These are phyloP conservation scores for Phialocephala subalpina DNA, from an alignment of 2,329 filamentous ascomycete genomes.

Conservation along the genomic window DNA sequence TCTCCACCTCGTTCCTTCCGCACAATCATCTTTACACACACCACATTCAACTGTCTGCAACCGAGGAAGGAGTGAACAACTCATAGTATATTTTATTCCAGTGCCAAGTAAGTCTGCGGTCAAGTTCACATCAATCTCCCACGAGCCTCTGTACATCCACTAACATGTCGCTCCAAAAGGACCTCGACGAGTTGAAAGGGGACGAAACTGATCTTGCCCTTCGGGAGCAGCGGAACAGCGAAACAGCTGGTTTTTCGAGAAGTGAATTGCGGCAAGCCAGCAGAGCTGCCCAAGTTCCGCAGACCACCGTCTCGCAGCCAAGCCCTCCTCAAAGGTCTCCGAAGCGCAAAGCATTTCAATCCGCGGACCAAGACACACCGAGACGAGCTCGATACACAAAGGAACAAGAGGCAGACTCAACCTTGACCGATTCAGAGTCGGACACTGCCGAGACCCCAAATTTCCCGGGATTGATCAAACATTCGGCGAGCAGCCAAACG, in stretches of 20 bases:
- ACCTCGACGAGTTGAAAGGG: neutral
- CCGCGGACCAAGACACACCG: no score
- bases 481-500: no score
- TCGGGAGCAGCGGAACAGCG: no score
- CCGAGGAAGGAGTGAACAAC: neutral
- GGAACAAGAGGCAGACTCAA: no score
- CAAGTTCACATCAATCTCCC: neutral
- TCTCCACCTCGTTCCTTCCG: neutral
- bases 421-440: no score
- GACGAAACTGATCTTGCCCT: neutral
- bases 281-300: neutral
- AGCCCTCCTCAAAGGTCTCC: neutral
- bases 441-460: no score
- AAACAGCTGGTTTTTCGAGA: neutral
- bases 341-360: neutral
- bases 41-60: neutral
- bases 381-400: no score
- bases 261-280: neutral
- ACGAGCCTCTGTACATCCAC: neutral
- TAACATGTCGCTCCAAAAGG: slow-evolving; percentile 8
- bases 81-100: neutral
- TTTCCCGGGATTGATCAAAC: no score
- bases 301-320: neutral
- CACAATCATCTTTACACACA: neutral
- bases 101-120: neutral